Base-by-base conservation (phyloP, 805 yeast species). In the Yarrowia porcina region DNA sequence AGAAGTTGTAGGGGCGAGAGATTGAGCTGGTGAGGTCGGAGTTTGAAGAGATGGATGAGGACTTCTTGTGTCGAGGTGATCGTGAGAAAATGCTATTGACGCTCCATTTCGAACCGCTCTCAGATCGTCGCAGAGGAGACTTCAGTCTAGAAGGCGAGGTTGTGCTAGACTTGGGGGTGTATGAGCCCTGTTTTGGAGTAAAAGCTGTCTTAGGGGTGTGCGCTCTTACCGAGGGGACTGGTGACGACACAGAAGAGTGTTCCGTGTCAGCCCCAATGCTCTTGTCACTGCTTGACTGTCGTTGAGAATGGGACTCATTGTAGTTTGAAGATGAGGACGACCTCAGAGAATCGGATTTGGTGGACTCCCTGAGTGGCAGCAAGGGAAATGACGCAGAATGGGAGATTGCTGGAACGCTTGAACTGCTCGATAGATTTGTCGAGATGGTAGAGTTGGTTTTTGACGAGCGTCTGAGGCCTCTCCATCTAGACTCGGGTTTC, bases 41-140 rank as follows among this genome's bases (percentile, higher is more conserved):
- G 30, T 36, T n/a, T 4, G 52, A 45, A 2, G 39, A 32, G 28
- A 32, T 33, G 21, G 49, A 41, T 5, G 49, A 32, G 1, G 47
- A 27, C 38, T 56, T 56, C 30, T 56, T 56, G 61, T 41, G 61
- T 13, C 38, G 36, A 1, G 61, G 61, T 8, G 61, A 39, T 8
- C 61, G 61, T 2, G 47, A 17, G 12, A 56, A 41, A 17, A 39
- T 15, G 39, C 21, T 36, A 33, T 45, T 45, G 52, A 45, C 52
- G 13, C 45, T 39, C 47, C 49, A 56, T 20, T 39, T 56, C 12
- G 36, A 30, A 20, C 61, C 49, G 9, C 38, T 28, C 17, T 56
- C 61, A 1, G 61, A 56, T 9, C 61, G 47, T 15, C 47, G 18
- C 4, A 41, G 61, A 13, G 61, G 49, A 5, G 49, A 56, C 59